Base-by-base conservation (phyloP, 495 filamentous ascomycete species). In the Penicillium canariense region DNA sequence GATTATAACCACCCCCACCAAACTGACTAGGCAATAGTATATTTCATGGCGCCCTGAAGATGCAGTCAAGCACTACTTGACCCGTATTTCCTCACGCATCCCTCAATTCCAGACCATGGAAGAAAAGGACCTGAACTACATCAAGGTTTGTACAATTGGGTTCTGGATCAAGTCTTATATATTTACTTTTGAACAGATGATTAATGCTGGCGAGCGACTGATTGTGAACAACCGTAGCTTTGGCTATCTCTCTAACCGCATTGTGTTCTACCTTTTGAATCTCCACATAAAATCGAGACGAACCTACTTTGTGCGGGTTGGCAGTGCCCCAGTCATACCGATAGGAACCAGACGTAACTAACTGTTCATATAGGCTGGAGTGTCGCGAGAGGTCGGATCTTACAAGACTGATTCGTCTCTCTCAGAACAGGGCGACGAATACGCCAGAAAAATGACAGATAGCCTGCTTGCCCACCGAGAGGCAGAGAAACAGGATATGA, bases 241-340 rank as follows among this genome's bases (percentile, higher is more conserved):
- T 69, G 91, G 90, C 26, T 99, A 97, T 67, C 81, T 99, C 28
- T 93, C 90, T 15, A 89, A 97, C 66, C 82, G 94, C 36, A 97
- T 99, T 51, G 92, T 99, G 35, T 97, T 97, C 71, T 99, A 97
- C 68, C 81, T 99, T 34, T 87, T 96, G 55, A 99, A 99, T 66
- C 82, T 97, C 17, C 95, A 97, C 68, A 96, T 96, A 72, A 97
- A 97, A 66, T 87, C 86, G 20, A 81, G 93, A 46, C 87, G 88
- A 50, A 97, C 91, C 12, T 98, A 96, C 72, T 98, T 98, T 70
- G 95, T 86, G 32, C 82, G 94, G 81, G 89, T 70, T 77, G 74
- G 60, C 80, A 25, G 12, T 45, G 18, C 9, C 25, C 25, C 28
- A 31, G 17, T 9, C 48, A n/a, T 26, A 20, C 17, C 14, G 4